Evolutionary conservation across 805 yeast genomes (phyloP), one percentile per base, ranked within the genome.

Genomic region (Candida yuanshanica): DNA sequence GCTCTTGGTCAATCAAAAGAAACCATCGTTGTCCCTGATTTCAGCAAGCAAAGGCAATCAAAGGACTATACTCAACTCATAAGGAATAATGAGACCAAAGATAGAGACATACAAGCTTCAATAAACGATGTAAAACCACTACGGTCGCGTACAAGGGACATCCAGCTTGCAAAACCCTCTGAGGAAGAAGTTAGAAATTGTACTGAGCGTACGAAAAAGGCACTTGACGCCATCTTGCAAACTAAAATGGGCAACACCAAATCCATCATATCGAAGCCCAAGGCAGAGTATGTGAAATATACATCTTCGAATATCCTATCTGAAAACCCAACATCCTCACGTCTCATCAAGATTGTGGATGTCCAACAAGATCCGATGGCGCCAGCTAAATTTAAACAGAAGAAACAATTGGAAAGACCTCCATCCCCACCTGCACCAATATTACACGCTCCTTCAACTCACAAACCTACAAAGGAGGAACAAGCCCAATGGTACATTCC

Each of bases 401-500:
- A 83, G 41, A 77, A 88, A 27, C 81, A 83, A 47, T 79, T 84
- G 23, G 83, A 93, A 5, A 79, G 77, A 31, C 72, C 81, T 0
- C 81, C 85, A 1, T 74, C 83, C 0, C 77, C 87, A 1, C 95
- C 95, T 0, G 76, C 87, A 0, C 70, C 88, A 34, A 79, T 85
- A n/a, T 67, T 77, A 23, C 60, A 74, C n/a, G 70, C 78, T 6
- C 77, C 76, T 4, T 36, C 46, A 4, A 39, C 50, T 31, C 45
- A 49, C 18, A 66, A 72, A 52, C 59, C 83, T 16, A 75, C 89
- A 0, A 75, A 77, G 21, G 86, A 82, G 49, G 95, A 89, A 39
- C 84, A 79, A 48, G 77, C 75, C 21, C 72, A 76, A 46, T 91
- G 97, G 96, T 72, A 74, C 36, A 88, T 93, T 23, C 98, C 98